These are phyloP conservation scores for Tanozyma kutaoensis DNA, from an alignment of 805 yeast genomes.

Conservation along the genomic window DNA sequence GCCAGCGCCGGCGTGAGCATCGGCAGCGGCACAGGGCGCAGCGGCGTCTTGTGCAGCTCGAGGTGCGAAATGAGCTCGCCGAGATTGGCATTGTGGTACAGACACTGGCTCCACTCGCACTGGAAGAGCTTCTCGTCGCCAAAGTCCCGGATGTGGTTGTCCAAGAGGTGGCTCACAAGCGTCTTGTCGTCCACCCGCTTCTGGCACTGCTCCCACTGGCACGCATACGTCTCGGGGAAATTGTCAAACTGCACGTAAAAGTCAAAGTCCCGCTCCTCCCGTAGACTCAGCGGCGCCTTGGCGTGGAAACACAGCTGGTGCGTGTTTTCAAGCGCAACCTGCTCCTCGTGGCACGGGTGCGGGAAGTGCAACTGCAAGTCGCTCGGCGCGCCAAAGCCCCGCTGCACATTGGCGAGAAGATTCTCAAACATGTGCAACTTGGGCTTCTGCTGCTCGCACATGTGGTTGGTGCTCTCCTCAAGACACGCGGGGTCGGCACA, in stretches of 20 bases:
- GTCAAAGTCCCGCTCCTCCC: conserved; percentile 19
- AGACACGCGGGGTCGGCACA: conserved; percentile 1
- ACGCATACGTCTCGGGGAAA: conserved; percentile 13
- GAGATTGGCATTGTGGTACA: conserved; percentile 38
- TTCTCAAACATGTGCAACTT: conserved; percentile 23
- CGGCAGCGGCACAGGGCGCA: conserved; percentile 1
- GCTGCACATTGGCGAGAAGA: conserved; percentile 22
- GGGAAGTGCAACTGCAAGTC: conserved; percentile 25
- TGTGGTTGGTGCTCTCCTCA: conserved; percentile 2
- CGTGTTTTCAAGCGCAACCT: conserved; percentile 2
- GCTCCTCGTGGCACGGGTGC: conserved; percentile 16
- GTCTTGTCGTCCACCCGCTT: conserved; percentile 20
- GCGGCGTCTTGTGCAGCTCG: conserved; percentile 12
- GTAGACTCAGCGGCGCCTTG: conserved; percentile 14
- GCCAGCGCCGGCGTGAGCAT: background rate
- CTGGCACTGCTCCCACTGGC: conserved; percentile 63
- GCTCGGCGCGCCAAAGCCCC: conserved; percentile 9
- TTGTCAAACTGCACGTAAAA: conserved; percentile 22
- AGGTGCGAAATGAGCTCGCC: conserved; percentile 45
- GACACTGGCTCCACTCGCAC: conserved; percentile 75
- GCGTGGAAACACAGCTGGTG: conserved; percentile 36
- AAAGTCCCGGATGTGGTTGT: conserved; percentile 36
- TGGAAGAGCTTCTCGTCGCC: conserved; percentile 10
- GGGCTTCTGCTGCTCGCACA: conserved; percentile 16
- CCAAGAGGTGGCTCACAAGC: conserved; percentile 21